Evolutionary conservation across 371 early-diverging fungal genomes (phyloP), one percentile per base, ranked within the genome.

Genomic region (Haplosporangium sp.): DNA sequence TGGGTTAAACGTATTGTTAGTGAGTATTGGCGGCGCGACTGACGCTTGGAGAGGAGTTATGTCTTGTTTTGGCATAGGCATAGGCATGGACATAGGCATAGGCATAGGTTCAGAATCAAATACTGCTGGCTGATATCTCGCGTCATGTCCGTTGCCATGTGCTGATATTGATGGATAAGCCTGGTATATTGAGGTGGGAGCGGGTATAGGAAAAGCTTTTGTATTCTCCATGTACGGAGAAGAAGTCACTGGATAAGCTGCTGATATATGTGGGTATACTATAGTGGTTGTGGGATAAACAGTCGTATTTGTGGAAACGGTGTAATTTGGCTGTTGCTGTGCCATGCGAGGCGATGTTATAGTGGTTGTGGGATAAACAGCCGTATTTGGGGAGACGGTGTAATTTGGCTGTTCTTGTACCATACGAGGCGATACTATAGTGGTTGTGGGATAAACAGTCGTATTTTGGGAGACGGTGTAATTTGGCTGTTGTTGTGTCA

Each of bases 31-130:
- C 63, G 42, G 17, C 13, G 37, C 58, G 9, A 5, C 58, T 10
- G 58, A 11, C 9, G 9, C 45, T 6, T 39, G 45, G n/a, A 40
- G 17, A 42, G n/a, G 40, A 15, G 39, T 40, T 7, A 45, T 19
- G 38, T 47, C 56, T 27, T 27, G 27, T 27, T 27, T 27, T 1
- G 70, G 58, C 37, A 45, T 57, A 11, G 57, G 67, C 57, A 45
- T 45, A 20, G 58, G 34, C 61, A 48, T 67, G 1, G 67, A 37
- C 35, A 66, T 58, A 20, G 47, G 6, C 47, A 60, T 67, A 20
- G 35, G 52, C 20, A 60, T 17, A 39, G 61, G 40, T 13, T 39
- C 60, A 37, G 61, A 19, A 45, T 47, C 20, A 45, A 57, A 44
- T 58, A 11, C n/a, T 13, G 38, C 13, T 58, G 38, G 58, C 13